These are phyloP conservation scores for Alternaria sp. DNA, from an alignment of 2,329 filamentous ascomycete genomes.

Conservation along the genomic window DNA sequence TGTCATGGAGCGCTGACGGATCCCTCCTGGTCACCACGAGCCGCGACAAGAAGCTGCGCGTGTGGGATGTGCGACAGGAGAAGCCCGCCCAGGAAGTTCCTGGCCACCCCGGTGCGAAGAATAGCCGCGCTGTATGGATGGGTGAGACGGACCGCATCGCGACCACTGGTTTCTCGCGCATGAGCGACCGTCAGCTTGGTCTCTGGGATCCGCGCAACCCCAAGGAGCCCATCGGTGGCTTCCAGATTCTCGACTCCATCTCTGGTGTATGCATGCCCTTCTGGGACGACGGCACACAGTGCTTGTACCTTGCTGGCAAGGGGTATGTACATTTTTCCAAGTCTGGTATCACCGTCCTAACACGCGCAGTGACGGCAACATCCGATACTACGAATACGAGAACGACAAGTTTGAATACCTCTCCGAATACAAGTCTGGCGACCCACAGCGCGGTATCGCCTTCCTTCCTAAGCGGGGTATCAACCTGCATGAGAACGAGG, in stretches of 20 bases:
- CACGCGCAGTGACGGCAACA: constrained; percentile 83
- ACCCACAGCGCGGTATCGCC: constrained; percentile 92
- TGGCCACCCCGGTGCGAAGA: constrained; percentile 94
- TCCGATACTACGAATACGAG: constrained; percentile 97
- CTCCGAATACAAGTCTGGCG: constrained; percentile 95
- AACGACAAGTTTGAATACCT: constrained; percentile 99
- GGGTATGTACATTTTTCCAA: constrained; percentile 67
- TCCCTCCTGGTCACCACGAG: constrained; percentile 89
- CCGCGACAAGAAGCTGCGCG: constrained; percentile 95
- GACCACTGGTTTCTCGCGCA: constrained; percentile 95
- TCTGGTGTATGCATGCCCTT: constrained; percentile 99
- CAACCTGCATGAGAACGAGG: constrained; percentile 93
- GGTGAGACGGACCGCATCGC: constrained; percentile 95
- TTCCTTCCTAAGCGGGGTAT: constrained; percentile 95
- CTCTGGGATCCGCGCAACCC: constrained; percentile 91
- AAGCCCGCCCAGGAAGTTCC: constrained; percentile 81
- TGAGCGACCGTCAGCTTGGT: constrained; percentile 96
- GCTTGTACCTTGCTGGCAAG: constrained; percentile 95
- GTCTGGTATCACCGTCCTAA: constrained; percentile 17
- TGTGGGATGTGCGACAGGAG: constrained; percentile 97
- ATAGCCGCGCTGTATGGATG: constrained; percentile 96
- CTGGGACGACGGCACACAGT: constrained; percentile 97
- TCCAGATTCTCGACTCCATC: constrained; percentile 90
- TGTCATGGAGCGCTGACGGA: constrained; percentile 94
- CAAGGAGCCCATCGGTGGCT: constrained; percentile 84